Evolutionary conservation across 2,329 filamentous ascomycete species (phyloP).

Genomic region (Cladophialophora exuberans): DNA sequence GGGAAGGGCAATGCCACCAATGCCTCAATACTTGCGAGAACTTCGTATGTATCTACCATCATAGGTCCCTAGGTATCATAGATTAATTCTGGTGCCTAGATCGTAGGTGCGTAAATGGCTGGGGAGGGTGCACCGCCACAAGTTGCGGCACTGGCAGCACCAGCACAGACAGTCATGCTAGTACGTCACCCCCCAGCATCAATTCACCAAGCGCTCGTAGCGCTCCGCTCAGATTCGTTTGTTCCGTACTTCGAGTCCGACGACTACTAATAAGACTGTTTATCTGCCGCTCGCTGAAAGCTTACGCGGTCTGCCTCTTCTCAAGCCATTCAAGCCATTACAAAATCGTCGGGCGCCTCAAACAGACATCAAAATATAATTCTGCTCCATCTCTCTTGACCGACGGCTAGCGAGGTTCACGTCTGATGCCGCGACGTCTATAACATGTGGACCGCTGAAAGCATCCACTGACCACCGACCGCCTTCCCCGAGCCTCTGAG

Average conservation of each 20-base stretch:
- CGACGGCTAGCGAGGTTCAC: background rate
- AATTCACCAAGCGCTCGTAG: background rate
- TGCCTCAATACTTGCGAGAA: too few species aligned
- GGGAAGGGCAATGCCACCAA: too few species aligned
- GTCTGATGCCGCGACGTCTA: conserved; percentile 1
- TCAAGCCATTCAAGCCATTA: background rate
- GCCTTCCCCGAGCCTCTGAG: background rate
- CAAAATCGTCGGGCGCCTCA: background rate
- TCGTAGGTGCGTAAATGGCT: background rate
- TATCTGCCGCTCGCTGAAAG: background rate
- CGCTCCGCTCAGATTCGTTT: background rate
- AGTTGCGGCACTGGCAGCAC: background rate
- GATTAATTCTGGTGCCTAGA: conserved; percentile 9
- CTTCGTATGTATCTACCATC: too few species aligned
- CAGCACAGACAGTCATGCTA: background rate
- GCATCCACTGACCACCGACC: conserved; percentile 5
- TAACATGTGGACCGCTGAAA: conserved; percentile 21
- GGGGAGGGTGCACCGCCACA: conserved; percentile 18
- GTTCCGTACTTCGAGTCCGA: background rate
- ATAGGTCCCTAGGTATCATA: too few species aligned
- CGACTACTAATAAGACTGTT: background rate
- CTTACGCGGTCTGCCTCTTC: conserved; percentile 12
- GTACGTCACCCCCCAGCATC: conserved; percentile 1
- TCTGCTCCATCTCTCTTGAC: background rate
- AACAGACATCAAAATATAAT: background rate